Conservation (phyloP, 2,329 filamentous ascomycete genomes). For the Lizonia empirigonia region DNA sequence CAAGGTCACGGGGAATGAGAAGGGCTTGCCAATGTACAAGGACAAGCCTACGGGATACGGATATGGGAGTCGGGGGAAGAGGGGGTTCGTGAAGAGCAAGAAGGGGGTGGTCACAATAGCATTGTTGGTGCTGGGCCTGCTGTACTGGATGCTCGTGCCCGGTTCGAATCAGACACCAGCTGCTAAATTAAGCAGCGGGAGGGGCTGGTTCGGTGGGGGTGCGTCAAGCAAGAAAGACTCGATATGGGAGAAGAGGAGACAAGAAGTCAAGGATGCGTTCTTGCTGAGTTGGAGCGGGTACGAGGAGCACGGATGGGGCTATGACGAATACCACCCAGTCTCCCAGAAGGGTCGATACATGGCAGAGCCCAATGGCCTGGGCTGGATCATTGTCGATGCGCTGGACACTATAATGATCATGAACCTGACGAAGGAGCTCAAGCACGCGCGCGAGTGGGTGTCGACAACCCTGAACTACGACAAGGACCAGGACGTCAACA, state of each 20-base stretch:
- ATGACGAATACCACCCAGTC: constrained; percentile 85
- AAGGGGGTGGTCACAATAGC: constrained; percentile 60
- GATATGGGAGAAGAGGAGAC: constrained; percentile 75
- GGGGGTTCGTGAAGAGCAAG: constrained; percentile 62
- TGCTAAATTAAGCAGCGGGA: constrained; percentile 43
- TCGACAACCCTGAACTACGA: constrained; percentile 80
- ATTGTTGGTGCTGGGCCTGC: constrained; percentile 60
- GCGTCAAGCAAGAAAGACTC: constrained; percentile 35
- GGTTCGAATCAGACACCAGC: constrained; percentile 48
- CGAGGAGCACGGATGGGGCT: constrained; percentile 93
- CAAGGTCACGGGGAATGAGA: constrained; percentile 64
- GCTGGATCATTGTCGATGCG: constrained; percentile 97
- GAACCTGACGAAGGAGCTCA: constrained; percentile 87
- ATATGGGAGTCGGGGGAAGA: constrained; percentile 59
- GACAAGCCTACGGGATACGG: constrained; percentile 89
- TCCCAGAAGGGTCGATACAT: constrained; percentile 81
- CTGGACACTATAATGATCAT: constrained; percentile 97
- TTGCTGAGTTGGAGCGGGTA: constrained; percentile 92
- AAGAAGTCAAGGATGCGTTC: constrained; percentile 88
- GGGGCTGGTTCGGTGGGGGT: constrained; percentile 35
- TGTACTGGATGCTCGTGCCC: constrained; percentile 73
- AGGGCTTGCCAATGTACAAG: constrained; percentile 92
- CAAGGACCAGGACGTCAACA: constrained; percentile 93
- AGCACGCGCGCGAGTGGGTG: constrained; percentile 88
- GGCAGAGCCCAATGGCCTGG: constrained; percentile 79